Conservation (phyloP, 345 rosid species). For the Populus euphratica region DNA sequence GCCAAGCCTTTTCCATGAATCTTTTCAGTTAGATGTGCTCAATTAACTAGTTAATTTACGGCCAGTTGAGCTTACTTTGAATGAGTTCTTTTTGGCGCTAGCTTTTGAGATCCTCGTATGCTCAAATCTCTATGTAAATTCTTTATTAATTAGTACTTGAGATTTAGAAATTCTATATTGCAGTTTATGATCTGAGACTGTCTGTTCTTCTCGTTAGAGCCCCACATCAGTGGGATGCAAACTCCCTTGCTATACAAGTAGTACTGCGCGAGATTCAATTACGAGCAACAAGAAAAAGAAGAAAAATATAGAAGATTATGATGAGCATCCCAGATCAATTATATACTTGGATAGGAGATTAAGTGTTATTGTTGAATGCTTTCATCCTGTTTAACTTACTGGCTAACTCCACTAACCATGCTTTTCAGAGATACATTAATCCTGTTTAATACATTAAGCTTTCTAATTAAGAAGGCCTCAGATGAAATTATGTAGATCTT, state of each 20-base stretch:
- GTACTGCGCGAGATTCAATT: background rate
- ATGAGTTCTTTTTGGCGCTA: background rate
- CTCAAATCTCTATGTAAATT: background rate
- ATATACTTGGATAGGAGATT: background rate
- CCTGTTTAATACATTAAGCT: no score
- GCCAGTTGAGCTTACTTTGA: background rate
- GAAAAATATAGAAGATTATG: background rate
- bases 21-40: constrained; percentile 26
- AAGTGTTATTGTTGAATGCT: background rate
- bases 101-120: background rate
- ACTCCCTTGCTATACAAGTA: background rate
- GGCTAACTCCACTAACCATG: no score
- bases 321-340: background rate
- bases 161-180: background rate
- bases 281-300: background rate
- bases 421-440: no score
- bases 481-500: no score
- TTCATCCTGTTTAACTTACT: no score
- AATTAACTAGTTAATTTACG: background rate
- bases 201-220: no score
- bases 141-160: background rate
- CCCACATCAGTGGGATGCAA: no score
- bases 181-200: background rate
- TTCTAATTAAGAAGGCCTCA: no score
- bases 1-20: constrained; percentile 22